Conservation (phyloP, 768 basidiomycete species). For the Sarcomyxa edulis region DNA sequence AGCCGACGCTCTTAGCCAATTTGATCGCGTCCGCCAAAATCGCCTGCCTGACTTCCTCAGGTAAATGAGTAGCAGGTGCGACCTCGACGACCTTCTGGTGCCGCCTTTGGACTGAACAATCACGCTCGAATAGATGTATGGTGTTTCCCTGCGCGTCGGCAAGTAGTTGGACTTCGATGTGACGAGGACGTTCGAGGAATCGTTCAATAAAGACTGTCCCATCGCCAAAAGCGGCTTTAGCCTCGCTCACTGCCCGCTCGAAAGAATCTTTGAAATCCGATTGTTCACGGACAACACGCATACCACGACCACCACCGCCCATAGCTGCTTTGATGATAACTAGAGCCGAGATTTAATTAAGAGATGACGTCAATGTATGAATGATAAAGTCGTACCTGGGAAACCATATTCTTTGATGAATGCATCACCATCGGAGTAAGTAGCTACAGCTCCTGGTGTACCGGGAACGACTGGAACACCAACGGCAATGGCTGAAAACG, state of each 20-base stretch:
- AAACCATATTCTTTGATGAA: constrained; percentile 97
- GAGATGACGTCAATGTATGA: constrained; percentile 1
- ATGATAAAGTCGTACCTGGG: constrained; percentile 50
- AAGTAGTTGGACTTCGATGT: constrained; percentile 95
- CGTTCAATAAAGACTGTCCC: constrained; percentile 99
- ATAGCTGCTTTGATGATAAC: constrained; percentile 99
- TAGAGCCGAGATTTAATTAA: constrained; percentile 15
- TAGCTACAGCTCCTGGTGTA: constrained; percentile 88
- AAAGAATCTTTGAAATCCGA: constrained; percentile 87
- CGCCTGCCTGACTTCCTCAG: constrained; percentile 84
- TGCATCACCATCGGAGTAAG: constrained; percentile 71
- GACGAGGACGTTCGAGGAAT: constrained; percentile 92
- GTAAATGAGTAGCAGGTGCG: constrained; percentile 91
- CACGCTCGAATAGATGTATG: constrained; percentile 97
- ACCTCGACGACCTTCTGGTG: constrained; percentile 99
- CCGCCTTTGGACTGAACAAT: constrained; percentile 96
- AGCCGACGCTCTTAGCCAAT: constrained; percentile 88
- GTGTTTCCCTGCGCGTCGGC: constrained; percentile 92
- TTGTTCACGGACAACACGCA: constrained; percentile 97
- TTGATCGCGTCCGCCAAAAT: constrained; percentile 91
- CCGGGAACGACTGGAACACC: constrained; percentile 97
- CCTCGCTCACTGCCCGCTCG: constrained; percentile 90
- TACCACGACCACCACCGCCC: constrained; percentile 98
- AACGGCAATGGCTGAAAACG: constrained; percentile 67
- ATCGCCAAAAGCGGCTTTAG: constrained; percentile 95